phyloP scores from a whole-genome alignment of 2,329 filamentous ascomycete genomes.

The Xylaria sp. region DNA sequence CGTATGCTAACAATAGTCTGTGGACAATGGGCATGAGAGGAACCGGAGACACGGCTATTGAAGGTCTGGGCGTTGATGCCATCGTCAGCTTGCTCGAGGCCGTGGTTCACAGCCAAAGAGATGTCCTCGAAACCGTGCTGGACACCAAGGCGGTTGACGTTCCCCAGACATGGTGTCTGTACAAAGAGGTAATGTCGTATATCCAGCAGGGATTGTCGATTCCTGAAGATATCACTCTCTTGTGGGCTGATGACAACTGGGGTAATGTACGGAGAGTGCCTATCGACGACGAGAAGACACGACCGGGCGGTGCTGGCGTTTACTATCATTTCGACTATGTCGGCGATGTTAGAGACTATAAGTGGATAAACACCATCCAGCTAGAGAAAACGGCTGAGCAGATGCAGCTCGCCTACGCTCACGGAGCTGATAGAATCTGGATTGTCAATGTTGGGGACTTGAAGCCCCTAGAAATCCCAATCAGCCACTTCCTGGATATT shows the following conservation, averaged over 20 bases:
- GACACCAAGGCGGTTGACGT: conserved; percentile 62
- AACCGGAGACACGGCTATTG: conserved; percentile 71
- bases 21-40: conserved; percentile 79
- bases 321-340: conserved; percentile 68
- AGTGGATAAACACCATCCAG: conserved; percentile 75
- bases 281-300: conserved; percentile 61
- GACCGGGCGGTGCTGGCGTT: conserved; percentile 68
- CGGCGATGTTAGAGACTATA: conserved; percentile 68
- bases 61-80: conserved; percentile 63
- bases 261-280: conserved; percentile 70
- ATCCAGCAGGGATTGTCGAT: conserved; percentile 71
- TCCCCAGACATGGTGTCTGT: conserved; percentile 78
- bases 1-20: conserved; percentile 71
- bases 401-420: conserved; percentile 69
- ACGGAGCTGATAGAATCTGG: conserved; percentile 70
- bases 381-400: conserved; percentile 73
- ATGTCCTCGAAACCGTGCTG: conserved; percentile 67
- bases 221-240: conserved; percentile 69
- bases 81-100: conserved; percentile 69
- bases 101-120: conserved; percentile 69
- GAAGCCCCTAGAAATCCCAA: conserved; percentile 71
- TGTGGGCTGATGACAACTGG: conserved; percentile 73
- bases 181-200: conserved; percentile 79
- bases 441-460: conserved; percentile 73
- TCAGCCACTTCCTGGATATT: conserved; percentile 74